Evolutionary conservation across 2,329 filamentous ascomycete genomes (phyloP), one percentile per base, ranked within the genome.

Genomic region (Penicillium paneum): DNA sequence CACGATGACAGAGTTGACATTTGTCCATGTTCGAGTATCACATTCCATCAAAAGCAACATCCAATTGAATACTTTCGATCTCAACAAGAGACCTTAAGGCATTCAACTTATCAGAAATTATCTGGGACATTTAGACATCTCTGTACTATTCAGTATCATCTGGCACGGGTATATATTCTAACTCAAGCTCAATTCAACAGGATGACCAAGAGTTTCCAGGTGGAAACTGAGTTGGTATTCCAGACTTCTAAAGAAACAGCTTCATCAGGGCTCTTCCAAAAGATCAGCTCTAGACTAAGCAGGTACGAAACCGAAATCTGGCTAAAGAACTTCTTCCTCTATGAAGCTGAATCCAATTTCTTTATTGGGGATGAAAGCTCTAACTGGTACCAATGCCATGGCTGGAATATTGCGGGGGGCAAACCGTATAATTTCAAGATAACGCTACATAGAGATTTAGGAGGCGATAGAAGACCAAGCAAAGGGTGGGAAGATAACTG

Each of bases 381-480:
- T 42, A 50, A 50, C 38, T 50, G 29, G 38, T 43, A 50, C 21
- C 48, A 50, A 50, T 50, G 31, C 8, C 48, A 50, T 42, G 39
- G 38, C 39, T 50, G 31, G 48, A 35, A 43, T 8, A 36, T 50
- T 50, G 39, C 39, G 31, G 11, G 15, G n/a, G 29, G 39, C 5
- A 34, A 7, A 11, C 29, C 29, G 6, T 42, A 36, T 35, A 5
- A 34, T 42, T 42, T 43, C 13, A 50, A 24, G 31, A 50, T 50
- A 50, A 35, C 17, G 17, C 13, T 41, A 41, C 29, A 17, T 13
- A 49, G 38, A 13, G 28, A 34, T 29, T 12, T 50, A n/a, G 5
- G 21, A 5, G 21, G 21, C 21, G 21, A 24, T 5, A 24, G 21
- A 5, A 24, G 21, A 5, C 21, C 21, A 8, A 36, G 48, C 48